A percentile compares a stretch with the other conserved stretches of the same genome.
phyloP scores from a whole-genome alignment of 345 rosid genomes.

The Cochlearia excelsa region DNA sequence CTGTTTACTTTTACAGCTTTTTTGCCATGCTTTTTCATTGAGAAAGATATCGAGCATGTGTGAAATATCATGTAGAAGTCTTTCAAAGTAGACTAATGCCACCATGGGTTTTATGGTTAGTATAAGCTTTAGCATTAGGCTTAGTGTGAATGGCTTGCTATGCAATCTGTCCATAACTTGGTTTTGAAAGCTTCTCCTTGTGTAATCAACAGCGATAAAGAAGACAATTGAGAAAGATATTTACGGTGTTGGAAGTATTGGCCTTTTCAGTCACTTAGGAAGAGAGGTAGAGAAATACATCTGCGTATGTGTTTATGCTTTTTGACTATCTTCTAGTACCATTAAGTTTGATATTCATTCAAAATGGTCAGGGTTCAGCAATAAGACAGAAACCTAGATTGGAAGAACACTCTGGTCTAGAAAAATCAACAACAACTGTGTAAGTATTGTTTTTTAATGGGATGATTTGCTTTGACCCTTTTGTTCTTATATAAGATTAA shows the following conservation, averaged over 20 bases:
- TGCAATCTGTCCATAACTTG: constrained; percentile 9
- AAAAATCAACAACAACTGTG: constrained; percentile 69
- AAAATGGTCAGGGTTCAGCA: constrained; percentile 51
- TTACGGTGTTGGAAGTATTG: constrained; percentile 71
- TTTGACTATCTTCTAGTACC: constrained; percentile 1
- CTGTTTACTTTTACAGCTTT: not conserved
- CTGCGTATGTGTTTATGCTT: constrained; percentile 1
- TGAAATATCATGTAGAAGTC: not conserved
- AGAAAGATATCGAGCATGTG: not conserved
- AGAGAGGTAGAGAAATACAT: constrained; percentile 49
- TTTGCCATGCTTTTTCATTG: constrained; percentile 1
- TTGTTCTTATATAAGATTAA: not conserved
- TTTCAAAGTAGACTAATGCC: not conserved
- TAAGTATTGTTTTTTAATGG: constrained; percentile 27
- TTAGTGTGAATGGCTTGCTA: constrained; percentile 9
- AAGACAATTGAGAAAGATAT: constrained; percentile 75
- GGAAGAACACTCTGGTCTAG: constrained; percentile 67
- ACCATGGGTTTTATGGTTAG: not conserved
- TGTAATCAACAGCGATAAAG: constrained; percentile 58
- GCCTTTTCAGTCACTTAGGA: constrained; percentile 56
- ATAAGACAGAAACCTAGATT: constrained; percentile 70
- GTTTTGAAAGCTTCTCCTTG: constrained; percentile 16
- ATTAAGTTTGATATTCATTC: constrained; percentile 7
- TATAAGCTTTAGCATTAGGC: constrained; percentile 13
- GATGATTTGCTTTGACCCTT: constrained; percentile 7